Evolutionary conservation across 108 stramenopile genomes (phyloP), one percentile per base, ranked within the genome.

Genomic region (Nitzschia sp.): DNA sequence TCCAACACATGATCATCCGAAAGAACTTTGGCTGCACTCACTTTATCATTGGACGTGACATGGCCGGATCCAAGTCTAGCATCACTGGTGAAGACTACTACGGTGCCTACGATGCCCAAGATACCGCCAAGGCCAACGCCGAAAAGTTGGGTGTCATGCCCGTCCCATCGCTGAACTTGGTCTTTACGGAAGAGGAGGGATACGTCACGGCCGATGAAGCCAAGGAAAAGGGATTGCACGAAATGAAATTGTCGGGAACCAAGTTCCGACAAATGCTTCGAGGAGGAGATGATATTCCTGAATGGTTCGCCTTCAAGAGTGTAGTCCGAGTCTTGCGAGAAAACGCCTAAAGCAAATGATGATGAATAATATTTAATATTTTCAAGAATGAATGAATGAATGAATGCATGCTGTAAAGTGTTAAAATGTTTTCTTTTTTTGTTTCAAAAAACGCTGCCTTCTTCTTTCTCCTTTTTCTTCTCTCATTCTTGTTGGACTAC

Each of bases 11-110:
- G 95, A 96, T 99, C 83, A 98, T 99, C 81, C 96, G 99, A 48
- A 98, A 98, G 91, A 99, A 99, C 93, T 98, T 93, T 82, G 98
- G 98, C 46, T 98, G 97, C 92, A 97, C 97, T n/a, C 97, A 98
- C 76, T 99, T 99, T 80, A 98, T 99, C 74, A 96, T 99, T 61
- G 99, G 99, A 66, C 88, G 99, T 61, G 99, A 99, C 80, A 98
- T 98, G 97, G 99, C 99, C 47, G 99, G 99, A 78, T 95, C 89
- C 73, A 99, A 99, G 86, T 88, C 86, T 58, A 83, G 87, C 61
- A 82, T 99, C 53, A 94, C 94, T 57, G 98, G 97, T 26, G 96
- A 98, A 36, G 99, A 99, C 73, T 99, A 96, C 85, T 99, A 99
- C 65, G 99, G 99, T 17, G 92, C 99, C 45, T 99, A 98, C 82